Evolutionary conservation across 345 rosid genomes (phyloP).

Genomic region (Excoecaria cochinchinensis): DNA sequence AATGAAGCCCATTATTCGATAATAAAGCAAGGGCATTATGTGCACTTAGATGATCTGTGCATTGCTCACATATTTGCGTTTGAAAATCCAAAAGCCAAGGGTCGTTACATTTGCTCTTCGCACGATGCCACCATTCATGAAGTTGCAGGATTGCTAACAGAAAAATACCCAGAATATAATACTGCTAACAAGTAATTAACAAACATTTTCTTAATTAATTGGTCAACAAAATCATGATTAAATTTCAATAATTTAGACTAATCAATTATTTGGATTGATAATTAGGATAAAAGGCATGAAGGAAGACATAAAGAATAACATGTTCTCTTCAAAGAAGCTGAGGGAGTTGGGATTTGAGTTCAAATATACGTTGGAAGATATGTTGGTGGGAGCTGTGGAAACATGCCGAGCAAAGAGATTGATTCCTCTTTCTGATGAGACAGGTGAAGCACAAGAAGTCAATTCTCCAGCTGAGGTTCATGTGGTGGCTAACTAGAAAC

Average conservation of each 20-base stretch:
- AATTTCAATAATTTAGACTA: not conserved
- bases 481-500: not conserved
- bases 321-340: constrained; percentile 66
- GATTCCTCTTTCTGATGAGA: constrained; percentile 37
- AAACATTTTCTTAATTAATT: no score
- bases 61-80: constrained; percentile 66
- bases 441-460: not conserved
- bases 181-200: constrained; percentile 55
- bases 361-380: constrained; percentile 70
- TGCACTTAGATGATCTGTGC: constrained; percentile 91
- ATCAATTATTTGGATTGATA: not conserved
- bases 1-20: constrained; percentile 75
- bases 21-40: constrained; percentile 75
- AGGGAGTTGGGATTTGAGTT: constrained; percentile 66
- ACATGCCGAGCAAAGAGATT: constrained; percentile 59
- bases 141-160: constrained; percentile 47
- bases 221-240: not conserved
- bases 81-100: constrained; percentile 66
- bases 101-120: constrained; percentile 80
- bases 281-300: constrained; percentile 61
- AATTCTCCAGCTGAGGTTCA: not conserved
- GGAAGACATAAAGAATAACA: constrained; percentile 41
- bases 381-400: constrained; percentile 67
- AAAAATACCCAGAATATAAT: constrained; percentile 63
- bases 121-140: constrained; percentile 56